A percentile compares a stretch with the other conserved stretches of the same genome.
Evolutionary conservation across 225 moss, liverwort and hornwort species (phyloP).

Genomic region (Asterella californica): DNA sequence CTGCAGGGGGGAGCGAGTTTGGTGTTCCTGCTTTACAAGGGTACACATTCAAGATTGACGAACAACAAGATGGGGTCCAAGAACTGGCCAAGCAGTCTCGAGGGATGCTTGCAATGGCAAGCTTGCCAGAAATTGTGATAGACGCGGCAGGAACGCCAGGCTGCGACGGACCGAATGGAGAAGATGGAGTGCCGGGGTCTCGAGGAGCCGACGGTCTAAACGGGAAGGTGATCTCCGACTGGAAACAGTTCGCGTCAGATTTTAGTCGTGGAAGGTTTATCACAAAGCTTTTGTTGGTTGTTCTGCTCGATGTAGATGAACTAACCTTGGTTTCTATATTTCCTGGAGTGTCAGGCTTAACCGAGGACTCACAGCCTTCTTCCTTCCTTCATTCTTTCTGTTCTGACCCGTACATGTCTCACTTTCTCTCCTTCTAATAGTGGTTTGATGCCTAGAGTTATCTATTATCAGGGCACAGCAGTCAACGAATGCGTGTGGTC

Average conservation of each 20-base stretch:
- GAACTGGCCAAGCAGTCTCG: conserved; percentile 7
- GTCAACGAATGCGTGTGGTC: background rate
- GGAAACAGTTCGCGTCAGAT: background rate
- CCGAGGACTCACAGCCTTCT: background rate
- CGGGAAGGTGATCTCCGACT: conserved; percentile 30
- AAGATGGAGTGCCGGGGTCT: conserved; percentile 29
- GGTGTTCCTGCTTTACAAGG: conserved; percentile 31
- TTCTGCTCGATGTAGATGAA: background rate
- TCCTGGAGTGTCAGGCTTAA: background rate
- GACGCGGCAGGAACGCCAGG: conserved; percentile 33
- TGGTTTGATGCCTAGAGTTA: background rate
- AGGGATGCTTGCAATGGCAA: conserved; percentile 32
- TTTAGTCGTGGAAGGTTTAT: background rate
- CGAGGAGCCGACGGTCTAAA: conserved; percentile 28
- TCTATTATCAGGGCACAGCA: background rate
- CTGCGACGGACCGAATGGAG: conserved; percentile 28
- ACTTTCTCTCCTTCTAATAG: background rate
- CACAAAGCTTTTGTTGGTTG: background rate
- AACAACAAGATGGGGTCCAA: conserved; percentile 16
- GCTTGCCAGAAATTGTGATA: conserved; percentile 37
- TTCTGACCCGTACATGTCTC: background rate
- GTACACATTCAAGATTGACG: conserved; percentile 24
- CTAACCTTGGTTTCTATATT: background rate
- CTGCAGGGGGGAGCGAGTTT: conserved; percentile 25
- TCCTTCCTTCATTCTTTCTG: background rate